Base-by-base conservation (phyloP, 306 rosid species). In the Prunus mira region DNA sequence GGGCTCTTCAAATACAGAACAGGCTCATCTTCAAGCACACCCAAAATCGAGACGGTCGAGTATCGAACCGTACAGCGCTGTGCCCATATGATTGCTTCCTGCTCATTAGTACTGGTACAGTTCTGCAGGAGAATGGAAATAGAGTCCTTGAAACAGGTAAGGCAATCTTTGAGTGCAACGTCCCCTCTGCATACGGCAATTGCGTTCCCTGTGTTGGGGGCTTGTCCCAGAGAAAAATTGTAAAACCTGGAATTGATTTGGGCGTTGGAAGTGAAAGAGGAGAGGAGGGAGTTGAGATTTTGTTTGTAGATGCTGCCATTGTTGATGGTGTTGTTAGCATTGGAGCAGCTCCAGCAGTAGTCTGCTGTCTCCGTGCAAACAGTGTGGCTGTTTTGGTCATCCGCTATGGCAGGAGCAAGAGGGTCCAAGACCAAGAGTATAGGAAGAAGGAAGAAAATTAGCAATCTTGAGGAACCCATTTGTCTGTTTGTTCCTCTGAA, bases 261-360 rank as follows among this genome's bases (percentile, higher is more conserved):
- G 64, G 12, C 13, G 56, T 9, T 22, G 20, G 65, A 50, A 30
- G 25, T 5, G 25, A 75, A 57, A 22, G 65, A 63, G 10, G 20
- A 22, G 45, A 65, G 54, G 43, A 38, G 9, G 9, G 9, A 0
- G 43, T 38, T 38, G 43, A 38, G 43, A 0, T 38, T 38, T 38
- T 54, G 9, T 51, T 54, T 3, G 80, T 76, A 55, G 47, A 38
- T 4, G 50, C 15, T 41, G 30, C 41, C 20, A 50, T 66, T 55
- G 7, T 27, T 54, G 52, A 55, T 1, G 66, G 5, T 66, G 41
- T 19, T 34, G 47, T 49, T 63, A 15, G 34, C 8, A 34, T 43
- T 54, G 58, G 55, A 38, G 47, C 80, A 76, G 34, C 54, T 67
- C 71, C 71, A 67, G 34, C 71, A 67, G 71, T 67, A 67, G 55